Percentiles rank a stretch among this genome's conserved stretches.
Evolutionary conservation across 169 alveolate species (phyloP).

Genomic region (Cystoisospora suis): DNA sequence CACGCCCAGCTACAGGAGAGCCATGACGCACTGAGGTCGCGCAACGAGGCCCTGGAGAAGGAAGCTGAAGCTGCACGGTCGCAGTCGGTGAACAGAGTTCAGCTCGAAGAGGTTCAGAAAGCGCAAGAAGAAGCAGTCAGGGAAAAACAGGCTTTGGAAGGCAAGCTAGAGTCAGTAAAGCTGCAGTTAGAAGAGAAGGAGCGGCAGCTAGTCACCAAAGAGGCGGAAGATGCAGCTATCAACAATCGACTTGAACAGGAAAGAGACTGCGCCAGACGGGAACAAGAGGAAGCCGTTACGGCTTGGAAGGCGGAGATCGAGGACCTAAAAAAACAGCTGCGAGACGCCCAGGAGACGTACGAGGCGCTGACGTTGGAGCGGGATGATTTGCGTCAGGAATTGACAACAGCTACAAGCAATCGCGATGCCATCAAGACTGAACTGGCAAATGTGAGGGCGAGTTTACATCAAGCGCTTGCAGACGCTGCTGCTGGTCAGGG

Average conservation of each 20-base stretch:
- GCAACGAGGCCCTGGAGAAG: conserved; percentile 11
- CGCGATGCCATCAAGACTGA: not conserved
- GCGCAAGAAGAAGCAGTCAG: not conserved
- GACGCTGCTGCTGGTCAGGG: not conserved
- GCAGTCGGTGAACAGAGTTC: not conserved
- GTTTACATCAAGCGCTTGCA: too few species aligned
- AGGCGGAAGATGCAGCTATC: too few species aligned
- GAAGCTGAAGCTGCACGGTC: not conserved
- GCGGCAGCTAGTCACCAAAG: not conserved
- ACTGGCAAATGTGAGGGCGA: too few species aligned
- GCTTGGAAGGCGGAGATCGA: not conserved
- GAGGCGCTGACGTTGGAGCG: not conserved
- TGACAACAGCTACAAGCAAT: too few species aligned
- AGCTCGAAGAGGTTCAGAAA: not conserved
- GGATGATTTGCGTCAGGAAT: not conserved
- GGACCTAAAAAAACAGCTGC: not conserved
- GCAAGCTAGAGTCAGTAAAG: too few species aligned
- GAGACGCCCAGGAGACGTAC: not conserved
- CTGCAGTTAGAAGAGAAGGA: not conserved
- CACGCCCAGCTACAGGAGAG: conserved; percentile 7
- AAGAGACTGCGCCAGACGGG: too few species aligned
- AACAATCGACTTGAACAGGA: too few species aligned
- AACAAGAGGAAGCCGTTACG: too few species aligned
- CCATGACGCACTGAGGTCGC: not conserved
- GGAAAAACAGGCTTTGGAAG: too few species aligned